Percentiles rank a stretch among this genome's conserved stretches.
These are phyloP conservation scores for Colletotrichum sp. DNA, from an alignment of 2,329 filamentous ascomycete species.

Conservation along the genomic window DNA sequence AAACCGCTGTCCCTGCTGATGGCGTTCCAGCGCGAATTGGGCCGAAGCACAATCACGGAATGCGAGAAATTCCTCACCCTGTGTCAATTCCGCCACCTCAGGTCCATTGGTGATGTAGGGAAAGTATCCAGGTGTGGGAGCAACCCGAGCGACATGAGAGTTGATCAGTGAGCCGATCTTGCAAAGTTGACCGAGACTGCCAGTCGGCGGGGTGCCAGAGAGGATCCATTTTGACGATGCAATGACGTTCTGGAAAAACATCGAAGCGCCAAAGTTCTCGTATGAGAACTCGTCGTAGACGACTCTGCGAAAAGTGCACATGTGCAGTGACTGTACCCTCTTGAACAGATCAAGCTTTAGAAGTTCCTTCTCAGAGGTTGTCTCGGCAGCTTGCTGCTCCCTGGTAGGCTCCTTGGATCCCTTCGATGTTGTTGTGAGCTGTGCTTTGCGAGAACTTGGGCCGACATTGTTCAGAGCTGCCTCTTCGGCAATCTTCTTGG, in stretches of 20 bases:
- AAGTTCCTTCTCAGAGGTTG: neutral
- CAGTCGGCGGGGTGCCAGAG: slow-evolving; percentile 45
- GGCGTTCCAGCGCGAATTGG: slow-evolving; percentile 35
- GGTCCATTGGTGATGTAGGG: slow-evolving; percentile 40
- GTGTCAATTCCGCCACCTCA: slow-evolving; percentile 26
- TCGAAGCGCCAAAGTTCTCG: slow-evolving; percentile 28
- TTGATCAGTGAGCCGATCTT: slow-evolving; percentile 36
- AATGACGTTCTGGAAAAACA: slow-evolving; percentile 35
- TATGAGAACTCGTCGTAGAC: slow-evolving; percentile 51
- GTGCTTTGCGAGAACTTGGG: slow-evolving; percentile 8
- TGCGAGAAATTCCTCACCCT: slow-evolving; percentile 35
- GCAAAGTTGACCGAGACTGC: slow-evolving; percentile 38
- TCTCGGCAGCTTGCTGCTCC: neutral
- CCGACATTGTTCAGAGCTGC: neutral
- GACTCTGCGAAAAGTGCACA: slow-evolving; percentile 40
- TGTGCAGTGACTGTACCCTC: slow-evolving; percentile 32
- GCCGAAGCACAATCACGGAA: slow-evolving; percentile 37
- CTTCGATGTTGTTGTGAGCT: neutral
- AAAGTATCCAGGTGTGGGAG: slow-evolving; percentile 35
- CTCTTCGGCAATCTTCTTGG: neutral
- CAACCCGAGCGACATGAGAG: slow-evolving; percentile 41
- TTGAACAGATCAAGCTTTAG: slow-evolving; percentile 11
- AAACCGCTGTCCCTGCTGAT: slow-evolving; percentile 35
- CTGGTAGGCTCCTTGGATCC: neutral
- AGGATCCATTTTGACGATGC: slow-evolving; percentile 46